Evolutionary conservation across 805 yeast genomes (phyloP).

Genomic region (Scheffersomyces spartinae): DNA sequence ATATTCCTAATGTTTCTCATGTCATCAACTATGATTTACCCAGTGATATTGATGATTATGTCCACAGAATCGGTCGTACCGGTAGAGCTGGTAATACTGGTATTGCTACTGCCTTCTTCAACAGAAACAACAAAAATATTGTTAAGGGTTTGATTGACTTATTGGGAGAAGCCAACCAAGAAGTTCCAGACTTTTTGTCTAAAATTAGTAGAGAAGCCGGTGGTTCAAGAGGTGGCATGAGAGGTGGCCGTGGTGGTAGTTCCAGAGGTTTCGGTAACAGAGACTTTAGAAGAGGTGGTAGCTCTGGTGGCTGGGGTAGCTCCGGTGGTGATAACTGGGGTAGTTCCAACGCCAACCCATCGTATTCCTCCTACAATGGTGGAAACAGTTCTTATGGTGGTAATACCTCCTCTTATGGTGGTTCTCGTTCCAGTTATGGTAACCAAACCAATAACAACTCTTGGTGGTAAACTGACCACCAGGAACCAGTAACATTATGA

Average conservation of each 20-base stretch:
- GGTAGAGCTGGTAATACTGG: slow-evolving; percentile 99
- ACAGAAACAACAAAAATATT: slow-evolving; percentile 86
- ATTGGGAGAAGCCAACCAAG: slow-evolving; percentile 94
- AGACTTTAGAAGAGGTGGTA: slow-evolving; percentile 41
- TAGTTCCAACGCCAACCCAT: slow-evolving; percentile 10
- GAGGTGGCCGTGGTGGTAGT: slow-evolving; percentile 23
- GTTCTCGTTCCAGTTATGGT: slow-evolving; percentile 23
- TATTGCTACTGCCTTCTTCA: slow-evolving; percentile 96
- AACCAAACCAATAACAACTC: slow-evolving; percentile 24
- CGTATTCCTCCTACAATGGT: slow-evolving; percentile 6
- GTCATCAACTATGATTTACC: slow-evolving; percentile 97
- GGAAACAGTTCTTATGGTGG: slow-evolving; percentile 10
- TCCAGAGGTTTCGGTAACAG: slow-evolving; percentile 46
- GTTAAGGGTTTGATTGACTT: slow-evolving; percentile 81
- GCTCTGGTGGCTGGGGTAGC: slow-evolving; percentile 24
- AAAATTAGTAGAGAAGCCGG: slow-evolving; percentile 69
- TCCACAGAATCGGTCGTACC: slow-evolving; percentile 99
- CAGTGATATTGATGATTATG: slow-evolving; percentile 94
- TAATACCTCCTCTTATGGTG: slow-evolving; percentile 11
- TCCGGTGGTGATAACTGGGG: slow-evolving; percentile 12
- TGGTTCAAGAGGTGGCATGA: slow-evolving; percentile 47
- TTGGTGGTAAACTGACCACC: slow-evolving; percentile 25
- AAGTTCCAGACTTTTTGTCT: slow-evolving; percentile 81
- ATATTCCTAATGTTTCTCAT: slow-evolving; percentile 97
- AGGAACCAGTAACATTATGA: no score